A percentile compares a stretch with the other conserved stretches of the same genome.
Conservation (phyloP, 208 protist species). For the Crithidia brevicula region DNA sequence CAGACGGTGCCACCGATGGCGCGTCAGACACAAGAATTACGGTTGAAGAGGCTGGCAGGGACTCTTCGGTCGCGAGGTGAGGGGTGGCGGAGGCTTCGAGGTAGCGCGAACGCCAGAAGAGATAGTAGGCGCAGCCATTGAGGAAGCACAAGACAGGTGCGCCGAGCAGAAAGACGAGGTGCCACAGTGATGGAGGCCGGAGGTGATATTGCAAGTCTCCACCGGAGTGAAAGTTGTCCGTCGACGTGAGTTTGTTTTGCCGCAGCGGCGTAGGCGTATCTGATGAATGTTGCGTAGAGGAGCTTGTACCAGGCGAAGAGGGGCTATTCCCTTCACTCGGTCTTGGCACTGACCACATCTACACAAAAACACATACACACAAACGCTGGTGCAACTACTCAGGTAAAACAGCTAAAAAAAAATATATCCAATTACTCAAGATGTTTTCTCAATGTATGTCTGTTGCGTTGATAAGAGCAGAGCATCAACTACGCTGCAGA, state of each 20-base stretch:
- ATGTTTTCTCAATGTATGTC: no score
- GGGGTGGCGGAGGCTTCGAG: not conserved
- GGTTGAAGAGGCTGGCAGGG: no score
- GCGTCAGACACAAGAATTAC: not conserved
- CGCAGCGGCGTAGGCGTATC: no score
- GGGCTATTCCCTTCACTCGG: not conserved
- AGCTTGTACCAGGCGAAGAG: not conserved
- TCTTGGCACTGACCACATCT: no score
- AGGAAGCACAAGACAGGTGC: slow-evolving; percentile 24
- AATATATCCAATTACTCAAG: no score
- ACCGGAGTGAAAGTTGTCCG: not conserved
- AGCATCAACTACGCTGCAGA: no score
- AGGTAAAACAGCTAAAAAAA: no score
- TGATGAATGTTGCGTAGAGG: no score
- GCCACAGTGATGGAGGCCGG: not conserved
- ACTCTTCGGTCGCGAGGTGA: not conserved
- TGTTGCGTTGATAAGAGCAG: no score
- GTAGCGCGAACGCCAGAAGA: slow-evolving; percentile 29
- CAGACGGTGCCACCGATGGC: not conserved
- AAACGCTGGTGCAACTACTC: no score
- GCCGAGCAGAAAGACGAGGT: not conserved
- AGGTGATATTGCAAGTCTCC: slow-evolving; percentile 7
- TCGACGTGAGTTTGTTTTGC: no score
- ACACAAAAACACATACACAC: no score
- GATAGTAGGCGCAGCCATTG: slow-evolving; percentile 40